Percentiles rank a stretch among this genome's conserved stretches.
Conservation (phyloP, 2,329 filamentous ascomycete genomes). For the Orbilia ellipsospora region DNA sequence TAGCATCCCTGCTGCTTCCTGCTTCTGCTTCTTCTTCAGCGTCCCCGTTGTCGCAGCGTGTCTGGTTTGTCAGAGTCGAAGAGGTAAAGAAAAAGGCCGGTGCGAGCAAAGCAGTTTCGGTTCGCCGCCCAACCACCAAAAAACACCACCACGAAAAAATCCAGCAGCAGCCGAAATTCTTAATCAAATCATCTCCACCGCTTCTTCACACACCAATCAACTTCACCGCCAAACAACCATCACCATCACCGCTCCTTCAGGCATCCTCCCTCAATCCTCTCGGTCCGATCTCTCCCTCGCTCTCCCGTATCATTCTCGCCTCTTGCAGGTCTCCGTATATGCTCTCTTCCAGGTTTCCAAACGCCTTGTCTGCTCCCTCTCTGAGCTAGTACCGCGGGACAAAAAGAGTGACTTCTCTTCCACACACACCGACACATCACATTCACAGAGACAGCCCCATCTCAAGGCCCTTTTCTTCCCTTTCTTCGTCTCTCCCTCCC, state of each 20-base stretch:
- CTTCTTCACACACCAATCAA: slow-evolving; percentile 16
- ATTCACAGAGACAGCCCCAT: not conserved
- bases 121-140: slow-evolving; percentile 11
- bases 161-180: slow-evolving; percentile 17
- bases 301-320: slow-evolving; percentile 20
- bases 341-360: slow-evolving; percentile 34
- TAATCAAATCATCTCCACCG: slow-evolving; percentile 15
- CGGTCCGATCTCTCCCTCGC: slow-evolving; percentile 8
- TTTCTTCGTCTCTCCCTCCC: slow-evolving; percentile 16
- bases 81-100: not conserved
- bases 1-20: no score
- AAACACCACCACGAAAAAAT: slow-evolving; percentile 15
- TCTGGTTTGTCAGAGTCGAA: no score
- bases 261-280: slow-evolving; percentile 18
- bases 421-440: not conserved
- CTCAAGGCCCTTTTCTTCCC: not conserved
- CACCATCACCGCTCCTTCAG: slow-evolving; percentile 25
- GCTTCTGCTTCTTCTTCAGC: no score
- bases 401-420: slow-evolving; percentile 13
- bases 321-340: slow-evolving; percentile 42
- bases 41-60: no score
- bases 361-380: slow-evolving; percentile 47
- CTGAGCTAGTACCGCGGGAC: slow-evolving; percentile 44
- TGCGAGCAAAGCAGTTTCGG: not conserved
- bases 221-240: slow-evolving; percentile 16